Base-by-base conservation (phyloP, 257 asterid species). In the Gentiana macrophylla region DNA sequence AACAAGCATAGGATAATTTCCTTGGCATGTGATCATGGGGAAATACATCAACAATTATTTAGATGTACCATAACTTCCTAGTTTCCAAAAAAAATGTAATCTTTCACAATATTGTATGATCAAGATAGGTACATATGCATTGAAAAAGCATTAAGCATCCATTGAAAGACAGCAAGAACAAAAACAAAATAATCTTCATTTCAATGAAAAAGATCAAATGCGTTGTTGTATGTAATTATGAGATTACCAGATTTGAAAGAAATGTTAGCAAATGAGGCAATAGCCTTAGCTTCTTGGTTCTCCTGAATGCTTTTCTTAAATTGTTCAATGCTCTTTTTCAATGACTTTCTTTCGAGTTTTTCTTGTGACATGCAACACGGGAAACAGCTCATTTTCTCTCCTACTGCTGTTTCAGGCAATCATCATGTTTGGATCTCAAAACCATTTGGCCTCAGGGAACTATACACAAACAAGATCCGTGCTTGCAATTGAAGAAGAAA, bases 361-460 rank as follows among this genome's bases (percentile, higher is more conserved):
- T 78, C 88, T 59, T 72, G 66, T 0, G 81, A 49, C 84, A 80
- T 55, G 63, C 97, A 89, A 75, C 94, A 89, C 12, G 92, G 67
- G 58, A 89, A 86, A 66, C 86, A 83, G 63, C 72, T 66, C 77
- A 75, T 67, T 80, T 66, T 81, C 74, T 81, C 74, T 60, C 70
- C 71, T 51, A 60, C 35, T 53, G 43, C 49, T 68, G 74, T 63
- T 35, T 47, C 70, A 53, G 38, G 54, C 52, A 57, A 32, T 37
- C 51, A 70, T 59, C 88, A 72, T 67, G 9, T 61, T 57, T 52
- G 52, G 49, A 52, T 51, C 58, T 59, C 49, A 44, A 66, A 55
- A 67, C 47, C 66, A 71, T 57, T 13, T 62, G 63, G 41, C 34
- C 34, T 15, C 15, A 57, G 46, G 56, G 53, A 34, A n/a, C 8